Evolutionary conservation across 2,329 filamentous ascomycete species (phyloP).

Genomic region (Pseudocercospora crystallina): DNA sequence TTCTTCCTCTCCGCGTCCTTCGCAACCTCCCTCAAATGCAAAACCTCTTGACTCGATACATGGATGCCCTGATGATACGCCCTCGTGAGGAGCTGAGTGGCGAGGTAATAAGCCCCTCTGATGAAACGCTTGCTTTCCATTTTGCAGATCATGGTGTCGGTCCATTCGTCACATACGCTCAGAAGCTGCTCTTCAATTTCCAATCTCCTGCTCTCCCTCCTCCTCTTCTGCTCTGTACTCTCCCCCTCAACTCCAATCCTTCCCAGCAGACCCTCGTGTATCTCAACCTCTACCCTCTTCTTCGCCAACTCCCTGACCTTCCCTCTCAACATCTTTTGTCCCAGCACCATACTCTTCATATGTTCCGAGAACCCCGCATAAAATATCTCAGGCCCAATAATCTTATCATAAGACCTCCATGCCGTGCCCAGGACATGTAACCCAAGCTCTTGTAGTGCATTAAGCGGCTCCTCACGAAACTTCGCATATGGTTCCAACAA

Average conservation of each 20-base stretch:
- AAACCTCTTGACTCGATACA: constrained; percentile 89
- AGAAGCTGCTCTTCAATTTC: constrained; percentile 70
- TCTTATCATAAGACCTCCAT: constrained; percentile 90
- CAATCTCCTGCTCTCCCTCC: constrained; percentile 14
- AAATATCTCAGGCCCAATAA: constrained; percentile 90
- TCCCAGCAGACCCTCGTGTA: constrained; percentile 68
- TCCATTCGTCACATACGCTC: constrained; percentile 81
- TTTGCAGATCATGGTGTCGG: constrained; percentile 97
- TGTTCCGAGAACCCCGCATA: constrained; percentile 89
- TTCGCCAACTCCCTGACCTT: constrained; percentile 77
- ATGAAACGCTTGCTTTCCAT: constrained; percentile 96
- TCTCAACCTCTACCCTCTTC: constrained; percentile 71
- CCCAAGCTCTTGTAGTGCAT: constrained; percentile 90
- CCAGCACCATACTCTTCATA: constrained; percentile 77
- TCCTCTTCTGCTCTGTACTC: constrained; percentile 53
- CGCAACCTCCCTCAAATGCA: constrained; percentile 77
- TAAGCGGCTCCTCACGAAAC: constrained; percentile 70
- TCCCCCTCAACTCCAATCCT: constrained; percentile 52
- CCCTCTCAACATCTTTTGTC: constrained; percentile 69
- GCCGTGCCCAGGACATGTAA: constrained; percentile 89
- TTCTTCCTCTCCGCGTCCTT: constrained; percentile 80
- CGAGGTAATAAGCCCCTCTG: constrained; percentile 83
- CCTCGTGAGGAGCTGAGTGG: constrained; percentile 82
- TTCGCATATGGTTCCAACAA: constrained; percentile 81
- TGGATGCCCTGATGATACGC: constrained; percentile 97